These are phyloP conservation scores for Schizonepeta tenuifolia DNA, from an alignment of 257 asterid genomes.

Conservation along the genomic window DNA sequence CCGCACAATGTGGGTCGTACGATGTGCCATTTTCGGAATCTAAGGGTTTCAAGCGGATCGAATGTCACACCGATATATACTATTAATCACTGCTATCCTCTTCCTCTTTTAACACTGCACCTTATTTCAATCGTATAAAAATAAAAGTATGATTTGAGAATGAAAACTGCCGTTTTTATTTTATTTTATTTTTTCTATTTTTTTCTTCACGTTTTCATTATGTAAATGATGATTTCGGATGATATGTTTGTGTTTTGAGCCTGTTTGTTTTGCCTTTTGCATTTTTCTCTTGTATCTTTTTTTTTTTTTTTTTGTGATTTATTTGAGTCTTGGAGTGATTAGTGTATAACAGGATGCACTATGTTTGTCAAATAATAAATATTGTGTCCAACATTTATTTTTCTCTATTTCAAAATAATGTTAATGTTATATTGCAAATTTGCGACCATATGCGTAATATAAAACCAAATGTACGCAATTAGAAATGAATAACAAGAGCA, in stretches of 20 bases:
- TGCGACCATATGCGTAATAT: too few relatives aligned
- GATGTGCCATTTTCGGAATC: slow-evolving; percentile 42
- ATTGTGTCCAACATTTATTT: too few relatives aligned
- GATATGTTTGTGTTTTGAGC: not conserved
- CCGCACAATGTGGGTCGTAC: slow-evolving; percentile 48
- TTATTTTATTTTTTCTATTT: not conserved
- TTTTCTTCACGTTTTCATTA: not conserved
- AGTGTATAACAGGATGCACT: too few relatives aligned
- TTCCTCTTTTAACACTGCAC: not conserved
- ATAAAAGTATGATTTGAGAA: too few relatives aligned
- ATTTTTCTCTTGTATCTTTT: not conserved
- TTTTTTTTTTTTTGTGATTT: not conserved
- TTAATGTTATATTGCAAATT: too few relatives aligned
- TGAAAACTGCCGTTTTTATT: not conserved
- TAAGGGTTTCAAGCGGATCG: slow-evolving; percentile 37
- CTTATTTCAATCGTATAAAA: too few relatives aligned
- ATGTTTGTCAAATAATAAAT: too few relatives aligned
- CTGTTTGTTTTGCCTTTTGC: not conserved
- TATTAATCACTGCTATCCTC: not conserved
- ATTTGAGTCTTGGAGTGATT: not conserved
- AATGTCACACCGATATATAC: slow-evolving; percentile 52
- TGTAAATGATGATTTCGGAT: not conserved
- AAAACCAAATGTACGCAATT: too few relatives aligned
- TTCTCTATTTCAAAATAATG: too few relatives aligned
- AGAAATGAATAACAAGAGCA: too few relatives aligned